phyloP scores from a whole-genome alignment of 257 asterid species.

The Scutellaria minor region DNA sequence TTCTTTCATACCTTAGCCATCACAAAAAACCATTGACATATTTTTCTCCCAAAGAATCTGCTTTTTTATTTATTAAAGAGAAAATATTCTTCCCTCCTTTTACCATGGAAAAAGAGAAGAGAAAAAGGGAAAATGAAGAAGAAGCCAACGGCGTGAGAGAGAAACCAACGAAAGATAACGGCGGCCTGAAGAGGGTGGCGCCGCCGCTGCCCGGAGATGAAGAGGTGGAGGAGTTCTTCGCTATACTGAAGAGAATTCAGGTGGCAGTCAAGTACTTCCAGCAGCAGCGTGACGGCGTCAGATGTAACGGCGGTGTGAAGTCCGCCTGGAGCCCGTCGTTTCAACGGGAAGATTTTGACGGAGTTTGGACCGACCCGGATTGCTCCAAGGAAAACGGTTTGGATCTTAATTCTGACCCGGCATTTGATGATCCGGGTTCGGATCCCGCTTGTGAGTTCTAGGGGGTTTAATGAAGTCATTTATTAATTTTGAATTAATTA shows the following conservation, averaged over 20 bases:
- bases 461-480: neutral
- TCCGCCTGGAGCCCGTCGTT: slow-evolving; percentile 41
- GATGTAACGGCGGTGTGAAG: slow-evolving; percentile 17
- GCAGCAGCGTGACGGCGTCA: slow-evolving; percentile 38
- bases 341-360: slow-evolving; percentile 38
- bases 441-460: neutral
- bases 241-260: slow-evolving; percentile 52
- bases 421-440: slow-evolving; percentile 27
- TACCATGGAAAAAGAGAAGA: slow-evolving; percentile 33
- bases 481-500: neutral
- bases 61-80: neutral
- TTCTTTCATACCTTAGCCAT: neutral
- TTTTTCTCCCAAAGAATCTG: slow-evolving; percentile 11
- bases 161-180: slow-evolving; percentile 23
- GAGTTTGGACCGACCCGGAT: slow-evolving; percentile 25
- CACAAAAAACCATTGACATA: neutral
- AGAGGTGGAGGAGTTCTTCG: slow-evolving; percentile 66
- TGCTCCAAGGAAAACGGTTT: neutral
- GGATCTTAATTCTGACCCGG: slow-evolving; percentile 42
- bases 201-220: slow-evolving; percentile 44
- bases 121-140: slow-evolving; percentile 33
- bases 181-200: slow-evolving; percentile 23
- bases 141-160: slow-evolving; percentile 25
- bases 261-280: slow-evolving; percentile 56
- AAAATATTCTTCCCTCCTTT: neutral